Base-by-base conservation (phyloP, 208 protist species). In the Leishmania martiniquensis region DNA sequence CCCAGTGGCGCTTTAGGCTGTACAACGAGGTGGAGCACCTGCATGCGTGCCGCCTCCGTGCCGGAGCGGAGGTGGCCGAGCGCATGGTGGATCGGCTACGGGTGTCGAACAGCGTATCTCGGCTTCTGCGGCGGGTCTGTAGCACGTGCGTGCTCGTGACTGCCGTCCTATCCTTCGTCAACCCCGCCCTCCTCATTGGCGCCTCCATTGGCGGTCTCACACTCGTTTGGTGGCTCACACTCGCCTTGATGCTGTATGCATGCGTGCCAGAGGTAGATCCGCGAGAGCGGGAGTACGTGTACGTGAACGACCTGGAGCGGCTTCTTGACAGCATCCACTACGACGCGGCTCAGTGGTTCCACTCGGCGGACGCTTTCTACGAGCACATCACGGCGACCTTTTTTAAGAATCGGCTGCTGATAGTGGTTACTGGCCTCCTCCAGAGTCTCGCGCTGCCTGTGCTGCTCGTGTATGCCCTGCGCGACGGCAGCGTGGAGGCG, bases 11-110 rank as follows among this genome's bases (percentile, higher is more conserved):
- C 39, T 97, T 97, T 83, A 86, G 93, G 34, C 82, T 95, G 4
- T 97, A 93, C 83, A 97, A 97, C 78, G 93, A 97, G 78, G 93
- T 95, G 37, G 82, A 84, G 9, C 91, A 95, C 76, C 84, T 95
- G 67, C 83, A 91, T 47, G 83, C 79, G 42, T 81, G 86, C 45
- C 87, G 93, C 34, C 82, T 97, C 29, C 79, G 75, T 25, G 70
- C 72, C 32, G 93, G 86, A 9, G 72, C 82, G 32, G 82, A 88
- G 65, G 85, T 83, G 62, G 91, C 89, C 7, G 76, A 78, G 57
- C 55, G 81, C 54, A 95, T 97, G 89, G 77, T 93, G 39, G 47
- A 70, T 5, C 74, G 81, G 1, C 77, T 95, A 32, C 70, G 81
- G 32, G 87, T 90, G 17, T 88, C 84, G 42, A 90, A 86, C 51